Conservation (phyloP, 805 yeast species). For the Yamadazyma tumulicola region DNA sequence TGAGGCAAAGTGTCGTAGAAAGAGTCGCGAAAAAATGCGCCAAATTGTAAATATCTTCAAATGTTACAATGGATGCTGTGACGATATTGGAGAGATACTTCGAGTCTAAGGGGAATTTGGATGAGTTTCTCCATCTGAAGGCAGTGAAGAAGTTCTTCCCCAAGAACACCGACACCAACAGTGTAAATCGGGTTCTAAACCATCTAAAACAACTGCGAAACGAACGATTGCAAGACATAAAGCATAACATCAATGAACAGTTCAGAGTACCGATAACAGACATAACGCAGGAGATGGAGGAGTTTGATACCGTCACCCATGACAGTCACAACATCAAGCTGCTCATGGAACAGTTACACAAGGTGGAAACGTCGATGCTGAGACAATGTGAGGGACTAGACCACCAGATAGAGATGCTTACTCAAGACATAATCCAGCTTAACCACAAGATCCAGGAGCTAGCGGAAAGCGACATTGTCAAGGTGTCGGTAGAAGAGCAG, state of each 20-base stretch:
- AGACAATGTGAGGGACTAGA: slow-evolving; percentile 5
- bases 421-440: slow-evolving; percentile 7
- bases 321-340: slow-evolving; percentile 4
- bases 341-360: slow-evolving; percentile 5
- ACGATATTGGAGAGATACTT: slow-evolving; percentile 10
- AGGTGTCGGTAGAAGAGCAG: too few species aligned
- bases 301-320: slow-evolving; percentile 3
- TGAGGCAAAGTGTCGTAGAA: not conserved
- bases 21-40: not conserved
- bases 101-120: slow-evolving; percentile 8
- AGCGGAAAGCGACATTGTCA: not conserved
- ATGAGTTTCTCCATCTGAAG: slow-evolving; percentile 7
- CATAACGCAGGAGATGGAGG: slow-evolving; percentile 6
- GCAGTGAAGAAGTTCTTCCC: slow-evolving; percentile 12
- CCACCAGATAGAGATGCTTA: slow-evolving; percentile 6
- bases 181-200: slow-evolving; percentile 6
- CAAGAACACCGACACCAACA: slow-evolving; percentile 6
- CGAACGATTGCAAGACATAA: slow-evolving; percentile 5
- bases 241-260: slow-evolving; percentile 13
- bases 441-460: slow-evolving; percentile 1
- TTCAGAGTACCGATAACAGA: slow-evolving; percentile 23
- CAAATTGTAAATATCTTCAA: not conserved
- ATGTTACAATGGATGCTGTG: slow-evolving; percentile 14
- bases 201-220: slow-evolving; percentile 6
- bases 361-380: slow-evolving; percentile 1